These are phyloP conservation scores for Plenodomus tracheiphilus DNA, from an alignment of 2,329 filamentous ascomycete genomes.

Conservation along the genomic window DNA sequence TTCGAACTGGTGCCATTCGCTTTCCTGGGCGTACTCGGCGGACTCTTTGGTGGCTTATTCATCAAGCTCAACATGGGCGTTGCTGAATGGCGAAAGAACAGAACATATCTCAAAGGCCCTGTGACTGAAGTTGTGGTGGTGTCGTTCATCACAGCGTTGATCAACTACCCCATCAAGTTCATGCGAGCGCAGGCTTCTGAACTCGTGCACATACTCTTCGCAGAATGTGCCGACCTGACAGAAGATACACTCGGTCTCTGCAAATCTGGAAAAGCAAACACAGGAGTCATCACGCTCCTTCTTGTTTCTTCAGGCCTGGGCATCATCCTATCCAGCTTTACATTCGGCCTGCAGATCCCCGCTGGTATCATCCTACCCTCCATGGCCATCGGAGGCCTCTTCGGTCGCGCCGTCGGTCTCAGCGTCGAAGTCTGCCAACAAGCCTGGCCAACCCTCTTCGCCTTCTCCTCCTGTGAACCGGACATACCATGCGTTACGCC, in stretches of 20 bases:
- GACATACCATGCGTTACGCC: constrained; percentile 89
- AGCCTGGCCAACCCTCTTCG: constrained; percentile 73
- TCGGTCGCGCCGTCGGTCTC: constrained; percentile 86
- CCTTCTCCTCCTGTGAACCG: constrained; percentile 80
- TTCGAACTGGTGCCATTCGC: constrained; percentile 92
- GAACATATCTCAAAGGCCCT: constrained; percentile 69
- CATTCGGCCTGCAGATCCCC: constrained; percentile 91
- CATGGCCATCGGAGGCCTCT: constrained; percentile 91
- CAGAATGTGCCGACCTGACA: constrained; percentile 79
- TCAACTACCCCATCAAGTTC: constrained; percentile 96
- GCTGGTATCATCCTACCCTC: constrained; percentile 95
- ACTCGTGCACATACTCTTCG: constrained; percentile 87
- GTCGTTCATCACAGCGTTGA: constrained; percentile 77
- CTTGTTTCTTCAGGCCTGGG: constrained; percentile 81
- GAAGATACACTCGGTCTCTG: constrained; percentile 91
- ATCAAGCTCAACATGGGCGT: constrained; percentile 93
- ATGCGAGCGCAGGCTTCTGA: constrained; percentile 92
- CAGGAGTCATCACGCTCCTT: constrained; percentile 79
- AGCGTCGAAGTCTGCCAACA: constrained; percentile 86
- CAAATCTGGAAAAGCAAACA: constrained; percentile 80
- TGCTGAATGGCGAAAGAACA: constrained; percentile 75
- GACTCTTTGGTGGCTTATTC: constrained; percentile 92
- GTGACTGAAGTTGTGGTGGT: constrained; percentile 79
- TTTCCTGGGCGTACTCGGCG: constrained; percentile 83
- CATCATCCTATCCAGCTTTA: constrained; percentile 82